Evolutionary conservation across 208 protist species (phyloP).

Genomic region (Crithidia fasciculata): DNA sequence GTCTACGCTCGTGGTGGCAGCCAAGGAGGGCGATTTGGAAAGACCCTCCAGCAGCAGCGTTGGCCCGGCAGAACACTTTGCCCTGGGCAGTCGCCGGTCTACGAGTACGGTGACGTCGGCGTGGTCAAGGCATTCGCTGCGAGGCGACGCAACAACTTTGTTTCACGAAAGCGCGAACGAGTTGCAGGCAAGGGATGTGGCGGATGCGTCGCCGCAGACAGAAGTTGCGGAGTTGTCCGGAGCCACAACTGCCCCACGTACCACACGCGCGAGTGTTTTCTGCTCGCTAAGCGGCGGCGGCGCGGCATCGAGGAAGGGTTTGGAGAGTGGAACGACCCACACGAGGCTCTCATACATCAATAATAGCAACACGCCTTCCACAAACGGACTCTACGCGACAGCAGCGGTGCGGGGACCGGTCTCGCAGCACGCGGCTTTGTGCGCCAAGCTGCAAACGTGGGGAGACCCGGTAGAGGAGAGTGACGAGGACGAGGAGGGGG

Average conservation of each 20-base stretch:
- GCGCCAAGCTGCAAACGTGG: constrained; percentile 17
- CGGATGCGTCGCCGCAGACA: neutral
- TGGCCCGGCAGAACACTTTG: neutral
- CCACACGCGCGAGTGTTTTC: too few relatives aligned
- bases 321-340: too few relatives aligned
- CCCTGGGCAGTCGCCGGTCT: neutral
- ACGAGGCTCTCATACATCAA: too few relatives aligned
- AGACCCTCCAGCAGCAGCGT: neutral
- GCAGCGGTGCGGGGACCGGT: neutral
- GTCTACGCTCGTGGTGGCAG: neutral
- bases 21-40: too few relatives aligned
- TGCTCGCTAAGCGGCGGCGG: too few relatives aligned
- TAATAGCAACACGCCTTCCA: too few relatives aligned
- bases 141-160: neutral
- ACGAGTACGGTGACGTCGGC: neutral
- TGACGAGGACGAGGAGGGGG: neutral
- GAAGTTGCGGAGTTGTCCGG: too few relatives aligned
- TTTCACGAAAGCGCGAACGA: neutral
- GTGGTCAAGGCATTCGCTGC: neutral
- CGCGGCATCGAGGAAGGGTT: too few relatives aligned
- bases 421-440: constrained; percentile 15
- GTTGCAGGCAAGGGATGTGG: neutral
- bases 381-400: neutral
- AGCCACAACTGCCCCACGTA: too few relatives aligned
- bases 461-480: constrained; percentile 3